Evolutionary conservation across 2,329 filamentous ascomycete genomes (phyloP).

Genomic region (Diaporthe helianthi): DNA sequence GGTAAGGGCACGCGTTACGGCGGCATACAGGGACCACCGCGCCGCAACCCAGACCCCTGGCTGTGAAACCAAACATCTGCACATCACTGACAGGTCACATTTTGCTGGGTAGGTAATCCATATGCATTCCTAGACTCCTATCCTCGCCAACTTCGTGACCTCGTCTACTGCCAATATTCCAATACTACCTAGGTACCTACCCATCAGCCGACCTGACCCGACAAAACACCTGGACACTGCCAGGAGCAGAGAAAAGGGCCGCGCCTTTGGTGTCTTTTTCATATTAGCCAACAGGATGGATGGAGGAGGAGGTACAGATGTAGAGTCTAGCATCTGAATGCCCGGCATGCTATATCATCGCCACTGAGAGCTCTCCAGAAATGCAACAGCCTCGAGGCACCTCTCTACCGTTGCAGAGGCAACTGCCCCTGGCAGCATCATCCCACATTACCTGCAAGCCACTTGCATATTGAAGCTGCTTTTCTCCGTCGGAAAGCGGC

Average conservation of each 20-base stretch:
- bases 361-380: background rate
- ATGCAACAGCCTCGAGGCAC: background rate
- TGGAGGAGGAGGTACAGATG: background rate
- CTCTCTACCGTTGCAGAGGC: background rate
- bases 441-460: conserved; percentile 28
- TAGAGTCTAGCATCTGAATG: background rate
- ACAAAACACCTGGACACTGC: background rate
- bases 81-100: conserved; percentile 23
- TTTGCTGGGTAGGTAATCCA: no score
- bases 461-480: conserved; percentile 26
- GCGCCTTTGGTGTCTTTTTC: background rate
- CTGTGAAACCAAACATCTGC: conserved; percentile 24
- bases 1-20: background rate
- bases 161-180: background rate
- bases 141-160: no score
- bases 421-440: background rate
- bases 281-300: background rate
- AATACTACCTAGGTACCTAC: background rate
- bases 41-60: conserved; percentile 10
- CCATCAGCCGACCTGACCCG: background rate
- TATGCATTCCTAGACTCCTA: no score
- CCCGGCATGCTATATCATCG: background rate
- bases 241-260: background rate
- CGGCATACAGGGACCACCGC: conserved; percentile 1
- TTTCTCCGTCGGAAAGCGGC: conserved; percentile 19